A percentile compares a stretch with the other conserved stretches of the same genome.
Conservation (phyloP, 2,329 filamentous ascomycete genomes). For the Gaeumannomyces sp. region DNA sequence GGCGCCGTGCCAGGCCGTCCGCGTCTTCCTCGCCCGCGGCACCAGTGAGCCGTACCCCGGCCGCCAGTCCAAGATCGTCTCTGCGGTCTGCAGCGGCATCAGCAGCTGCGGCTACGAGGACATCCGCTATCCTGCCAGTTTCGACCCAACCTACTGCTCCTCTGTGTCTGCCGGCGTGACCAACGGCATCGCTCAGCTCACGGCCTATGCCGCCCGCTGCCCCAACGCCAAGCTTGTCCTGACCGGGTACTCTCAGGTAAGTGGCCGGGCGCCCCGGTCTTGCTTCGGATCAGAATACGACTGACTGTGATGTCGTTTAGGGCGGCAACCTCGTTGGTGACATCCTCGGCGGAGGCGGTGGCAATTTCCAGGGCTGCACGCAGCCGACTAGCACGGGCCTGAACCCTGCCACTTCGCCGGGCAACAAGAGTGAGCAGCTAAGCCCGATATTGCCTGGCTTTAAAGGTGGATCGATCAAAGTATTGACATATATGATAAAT, state of each 20-base stretch:
- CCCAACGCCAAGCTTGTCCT: constrained; percentile 23
- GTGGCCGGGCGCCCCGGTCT: constrained; percentile 12
- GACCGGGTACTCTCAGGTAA: constrained; percentile 24
- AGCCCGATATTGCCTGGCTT: neutral
- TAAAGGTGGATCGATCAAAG: neutral
- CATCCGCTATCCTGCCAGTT: constrained; percentile 11
- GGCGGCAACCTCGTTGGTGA: constrained; percentile 17
- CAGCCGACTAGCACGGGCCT: constrained; percentile 13
- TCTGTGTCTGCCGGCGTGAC: constrained; percentile 20
- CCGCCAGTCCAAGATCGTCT: constrained; percentile 21
- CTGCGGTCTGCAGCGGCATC: constrained; percentile 22
- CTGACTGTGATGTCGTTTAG: neutral
- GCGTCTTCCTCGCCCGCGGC: constrained; percentile 24
- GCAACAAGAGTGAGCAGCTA: constrained; percentile 12
- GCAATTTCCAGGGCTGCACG: constrained; percentile 14
- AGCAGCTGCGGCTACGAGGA: constrained; percentile 25
- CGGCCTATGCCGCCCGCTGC: constrained; percentile 21
- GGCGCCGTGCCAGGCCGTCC: constrained; percentile 20
- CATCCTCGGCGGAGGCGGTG: constrained; percentile 19
- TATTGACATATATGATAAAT: neutral
- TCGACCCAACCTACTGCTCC: constrained; percentile 19
- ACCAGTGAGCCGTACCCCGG: constrained; percentile 27
- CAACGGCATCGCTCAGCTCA: constrained; percentile 20
- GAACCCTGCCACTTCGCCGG: constrained; percentile 12
- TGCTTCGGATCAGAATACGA: neutral